phyloP scores from a whole-genome alignment of 2,329 filamentous ascomycete species.

The Pezicula radicicola region DNA sequence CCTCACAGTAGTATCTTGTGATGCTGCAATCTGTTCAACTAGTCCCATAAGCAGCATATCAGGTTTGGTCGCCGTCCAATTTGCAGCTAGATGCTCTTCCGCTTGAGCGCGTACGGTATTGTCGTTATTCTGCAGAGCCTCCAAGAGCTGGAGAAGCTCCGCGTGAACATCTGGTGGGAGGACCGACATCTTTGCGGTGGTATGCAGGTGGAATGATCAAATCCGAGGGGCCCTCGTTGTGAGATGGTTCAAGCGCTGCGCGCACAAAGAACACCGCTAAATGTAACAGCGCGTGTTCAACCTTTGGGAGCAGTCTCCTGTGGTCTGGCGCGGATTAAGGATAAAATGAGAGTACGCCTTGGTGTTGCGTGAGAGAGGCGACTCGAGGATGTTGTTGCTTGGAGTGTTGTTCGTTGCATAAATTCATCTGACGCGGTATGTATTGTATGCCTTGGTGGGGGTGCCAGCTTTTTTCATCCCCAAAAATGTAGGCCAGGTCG shows the following conservation, averaged over 20 bases:
- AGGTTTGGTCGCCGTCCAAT: conserved; percentile 80
- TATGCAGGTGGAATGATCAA: neutral
- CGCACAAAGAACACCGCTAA: too few species aligned
- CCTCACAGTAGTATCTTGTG: conserved; percentile 43
- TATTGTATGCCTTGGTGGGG: too few species aligned
- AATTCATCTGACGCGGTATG: too few species aligned
- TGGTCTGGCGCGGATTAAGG: too few species aligned
- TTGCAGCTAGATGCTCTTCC: conserved; percentile 85
- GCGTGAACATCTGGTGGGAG: conserved; percentile 80
- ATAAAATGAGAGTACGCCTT: too few species aligned
- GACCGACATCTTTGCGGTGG: conserved; percentile 67
- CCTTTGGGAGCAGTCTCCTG: too few species aligned
- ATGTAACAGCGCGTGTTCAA: too few species aligned
- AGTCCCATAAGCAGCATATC: conserved; percentile 91
- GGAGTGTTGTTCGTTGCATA: too few species aligned
- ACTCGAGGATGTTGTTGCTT: too few species aligned
- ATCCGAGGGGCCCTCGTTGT: neutral
- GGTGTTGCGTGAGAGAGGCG: too few species aligned
- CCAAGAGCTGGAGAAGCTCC: conserved; percentile 81
- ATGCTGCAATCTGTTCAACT: conserved; percentile 82
- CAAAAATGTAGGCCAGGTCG: neutral
- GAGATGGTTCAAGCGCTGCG: neutral
- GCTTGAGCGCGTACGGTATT: conserved; percentile 82
- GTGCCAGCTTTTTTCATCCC: too few species aligned
- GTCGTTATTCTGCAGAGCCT: conserved; percentile 85